These are phyloP conservation scores for Tylopilus vinaceipallidus DNA, from an alignment of 768 basidiomycete genomes.

Conservation along the genomic window DNA sequence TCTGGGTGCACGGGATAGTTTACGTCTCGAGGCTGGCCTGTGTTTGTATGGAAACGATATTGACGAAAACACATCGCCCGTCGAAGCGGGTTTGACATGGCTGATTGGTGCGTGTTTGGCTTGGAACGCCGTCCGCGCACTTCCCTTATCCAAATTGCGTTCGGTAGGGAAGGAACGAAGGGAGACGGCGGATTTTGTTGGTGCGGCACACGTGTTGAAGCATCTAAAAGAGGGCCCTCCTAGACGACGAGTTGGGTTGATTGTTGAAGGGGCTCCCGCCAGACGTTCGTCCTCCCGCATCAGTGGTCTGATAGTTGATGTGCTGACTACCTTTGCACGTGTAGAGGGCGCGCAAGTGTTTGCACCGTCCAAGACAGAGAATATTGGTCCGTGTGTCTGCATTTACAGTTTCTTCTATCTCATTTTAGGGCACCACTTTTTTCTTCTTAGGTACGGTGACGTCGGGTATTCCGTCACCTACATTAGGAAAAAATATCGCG, in stretches of 20 bases:
- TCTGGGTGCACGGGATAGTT: slow-evolving; percentile 87
- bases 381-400: slow-evolving; percentile 51
- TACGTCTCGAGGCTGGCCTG: slow-evolving; percentile 96
- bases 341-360: slow-evolving; percentile 80
- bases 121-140: not conserved
- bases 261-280: slow-evolving; percentile 84
- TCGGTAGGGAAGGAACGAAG: slow-evolving; percentile 76
- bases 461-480: slow-evolving; percentile 94
- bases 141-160: not conserved
- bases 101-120: slow-evolving; percentile 67
- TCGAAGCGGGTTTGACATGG: slow-evolving; percentile 93
- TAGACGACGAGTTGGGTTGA: slow-evolving; percentile 75
- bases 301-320: not conserved
- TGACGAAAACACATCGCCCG: slow-evolving; percentile 80
- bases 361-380: slow-evolving; percentile 49
- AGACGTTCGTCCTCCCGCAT: slow-evolving; percentile 49
- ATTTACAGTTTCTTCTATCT: slow-evolving; percentile 2
- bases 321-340: slow-evolving; percentile 1
- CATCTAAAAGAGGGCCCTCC: slow-evolving; percentile 81
- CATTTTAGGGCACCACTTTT: slow-evolving; percentile 21
- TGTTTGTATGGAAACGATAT: slow-evolving; percentile 95
- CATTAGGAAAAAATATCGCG: slow-evolving; percentile 86
- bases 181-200: slow-evolving; percentile 72
- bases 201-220: slow-evolving; percentile 65
- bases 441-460: slow-evolving; percentile 60